Evolutionary conservation across 2,329 filamentous ascomycete species (phyloP).

Genomic region (Dryadomyces sulphureus): DNA sequence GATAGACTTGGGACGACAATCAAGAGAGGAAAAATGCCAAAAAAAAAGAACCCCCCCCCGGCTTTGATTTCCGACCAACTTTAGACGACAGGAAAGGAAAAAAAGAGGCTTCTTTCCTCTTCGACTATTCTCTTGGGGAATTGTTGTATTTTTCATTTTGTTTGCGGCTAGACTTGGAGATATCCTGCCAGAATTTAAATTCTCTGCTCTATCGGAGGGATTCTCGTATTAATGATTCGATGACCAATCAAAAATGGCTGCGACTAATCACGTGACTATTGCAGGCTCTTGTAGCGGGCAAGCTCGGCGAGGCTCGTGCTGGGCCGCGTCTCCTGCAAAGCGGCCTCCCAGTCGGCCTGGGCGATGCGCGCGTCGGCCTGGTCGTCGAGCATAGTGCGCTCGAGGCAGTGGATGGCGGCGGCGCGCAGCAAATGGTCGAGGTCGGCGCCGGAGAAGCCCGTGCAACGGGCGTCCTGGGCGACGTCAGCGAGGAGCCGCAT

Average conservation of each 20-base stretch:
- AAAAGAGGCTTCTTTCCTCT: background rate
- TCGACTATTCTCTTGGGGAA: background rate
- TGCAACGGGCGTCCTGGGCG: constrained; percentile 52
- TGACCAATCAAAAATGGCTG: background rate
- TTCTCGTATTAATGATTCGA: background rate
- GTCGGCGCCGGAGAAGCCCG: constrained; percentile 61
- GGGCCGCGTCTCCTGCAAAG: constrained; percentile 30
- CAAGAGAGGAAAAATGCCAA: background rate
- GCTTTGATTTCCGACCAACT: background rate
- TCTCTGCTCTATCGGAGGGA: background rate
- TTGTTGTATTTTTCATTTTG: background rate
- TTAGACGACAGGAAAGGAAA: background rate
- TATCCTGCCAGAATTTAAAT: background rate
- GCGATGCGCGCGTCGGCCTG: constrained; percentile 16
- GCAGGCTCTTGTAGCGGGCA: constrained; percentile 9
- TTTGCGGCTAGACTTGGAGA: background rate
- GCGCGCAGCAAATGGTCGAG: constrained; percentile 35
- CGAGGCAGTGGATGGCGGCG: constrained; percentile 23
- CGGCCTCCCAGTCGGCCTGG: constrained; percentile 35
- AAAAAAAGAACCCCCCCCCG: background rate
- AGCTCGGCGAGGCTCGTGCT: constrained; percentile 25
- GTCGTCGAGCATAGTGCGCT: constrained; percentile 14
- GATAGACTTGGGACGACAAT: background rate
- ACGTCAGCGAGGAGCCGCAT: constrained; percentile 42
- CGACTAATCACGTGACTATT: background rate